Conservation (phyloP, 169 alveolate genomes). For the Eimeria zaria region DNA sequence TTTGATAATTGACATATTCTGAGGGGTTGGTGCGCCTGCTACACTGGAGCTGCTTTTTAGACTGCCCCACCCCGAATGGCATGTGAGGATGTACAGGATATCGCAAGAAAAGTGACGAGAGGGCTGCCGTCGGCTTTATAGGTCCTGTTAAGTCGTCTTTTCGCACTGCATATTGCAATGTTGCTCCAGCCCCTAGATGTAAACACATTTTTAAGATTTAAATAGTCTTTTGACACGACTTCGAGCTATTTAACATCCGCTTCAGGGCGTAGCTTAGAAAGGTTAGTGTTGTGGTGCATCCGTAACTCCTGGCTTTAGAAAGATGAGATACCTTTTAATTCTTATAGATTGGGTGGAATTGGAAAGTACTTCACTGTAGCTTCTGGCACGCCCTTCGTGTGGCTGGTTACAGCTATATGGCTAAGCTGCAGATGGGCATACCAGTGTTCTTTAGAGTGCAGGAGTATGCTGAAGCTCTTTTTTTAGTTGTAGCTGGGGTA, state of each 20-base stretch:
- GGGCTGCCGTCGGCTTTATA: neutral
- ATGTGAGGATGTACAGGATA: neutral
- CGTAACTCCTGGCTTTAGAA: no score
- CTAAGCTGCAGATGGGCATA: neutral
- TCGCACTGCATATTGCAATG: constrained; percentile 11
- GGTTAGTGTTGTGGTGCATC: neutral
- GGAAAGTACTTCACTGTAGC: neutral
- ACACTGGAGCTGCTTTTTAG: neutral
- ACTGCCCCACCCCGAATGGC: neutral
- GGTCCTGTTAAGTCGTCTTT: neutral
- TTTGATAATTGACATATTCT: neutral
- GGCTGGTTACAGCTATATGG: neutral
- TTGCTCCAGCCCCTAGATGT: neutral
- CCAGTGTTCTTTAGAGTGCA: neutral
- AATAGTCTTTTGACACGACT: neutral
- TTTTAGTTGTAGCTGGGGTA: neutral
- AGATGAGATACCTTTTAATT: no score
- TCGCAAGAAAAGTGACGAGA: neutral
- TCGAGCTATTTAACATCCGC: neutral
- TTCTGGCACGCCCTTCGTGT: neutral
- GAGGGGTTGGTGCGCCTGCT: constrained; percentile 1
- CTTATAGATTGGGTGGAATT: neutral
- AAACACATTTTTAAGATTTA: neutral
- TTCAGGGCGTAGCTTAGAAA: neutral
- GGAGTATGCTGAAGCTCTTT: neutral